These are phyloP conservation scores for Phalaenopsis equestris DNA, from an alignment of 106 monocot species.

Conservation along the genomic window DNA sequence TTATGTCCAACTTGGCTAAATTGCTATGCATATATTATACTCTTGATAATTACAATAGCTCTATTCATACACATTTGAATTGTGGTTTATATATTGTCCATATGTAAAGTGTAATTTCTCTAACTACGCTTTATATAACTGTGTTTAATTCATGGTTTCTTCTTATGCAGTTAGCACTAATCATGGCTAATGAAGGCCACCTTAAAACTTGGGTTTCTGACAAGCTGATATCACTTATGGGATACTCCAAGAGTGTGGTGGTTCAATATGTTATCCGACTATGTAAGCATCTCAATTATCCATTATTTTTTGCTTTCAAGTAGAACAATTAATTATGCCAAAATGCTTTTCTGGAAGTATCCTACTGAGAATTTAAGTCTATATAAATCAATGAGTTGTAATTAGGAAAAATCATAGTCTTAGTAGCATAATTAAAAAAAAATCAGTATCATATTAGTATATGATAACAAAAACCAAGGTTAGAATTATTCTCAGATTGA, in stretches of 20 bases:
- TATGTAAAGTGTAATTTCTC: background rate
- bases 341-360: background rate
- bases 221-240: conserved; percentile 67
- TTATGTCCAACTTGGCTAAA: background rate
- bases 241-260: conserved; percentile 53
- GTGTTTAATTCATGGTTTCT: background rate
- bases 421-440: background rate
- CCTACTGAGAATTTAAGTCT: background rate
- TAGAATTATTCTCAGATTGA: background rate
- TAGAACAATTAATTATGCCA: background rate
- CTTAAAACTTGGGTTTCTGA: conserved; percentile 74
- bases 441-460: background rate
- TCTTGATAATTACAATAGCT: background rate
- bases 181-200: conserved; percentile 38
- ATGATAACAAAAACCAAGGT: background rate
- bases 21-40: background rate
- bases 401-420: background rate
- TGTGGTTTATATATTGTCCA: background rate
- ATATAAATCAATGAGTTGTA: background rate
- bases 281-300: conserved; percentile 27
- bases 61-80: background rate
- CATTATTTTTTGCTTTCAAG: background rate
- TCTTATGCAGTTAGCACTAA: background rate
- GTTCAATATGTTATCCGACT: conserved; percentile 75
- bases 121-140: background rate